Base-by-base conservation (phyloP, 177 flowering plant species). In the Tripterygium wilfordii region DNA sequence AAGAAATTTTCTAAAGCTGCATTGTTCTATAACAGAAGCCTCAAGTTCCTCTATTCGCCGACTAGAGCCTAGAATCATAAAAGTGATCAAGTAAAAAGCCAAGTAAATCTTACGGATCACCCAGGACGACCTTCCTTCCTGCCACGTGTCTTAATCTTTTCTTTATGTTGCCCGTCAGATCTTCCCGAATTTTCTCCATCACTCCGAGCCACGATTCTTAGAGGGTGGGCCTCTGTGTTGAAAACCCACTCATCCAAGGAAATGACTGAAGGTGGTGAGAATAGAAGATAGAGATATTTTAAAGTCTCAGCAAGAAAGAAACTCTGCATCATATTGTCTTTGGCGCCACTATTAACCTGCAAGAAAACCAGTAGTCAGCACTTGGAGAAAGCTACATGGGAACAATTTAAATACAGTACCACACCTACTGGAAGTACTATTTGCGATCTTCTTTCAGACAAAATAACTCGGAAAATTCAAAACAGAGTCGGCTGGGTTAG, bases 151-250 rank as follows among this genome's bases (percentile, higher is more conserved):
- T 46, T 20, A 39, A 43, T 2, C 12, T 19, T 5, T 35, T 8
- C 13, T 25, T 36, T 42, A 2, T 27, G 40, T 56, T 42, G 21
- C 6, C 22, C 45, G 16, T 18, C 33, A 13, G 25, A 49, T 42
- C 24, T 3, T 42, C 20, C 45, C 1, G 17, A 16, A 9, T 15
- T 21, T 18, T 17, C 32, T 42, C 14, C 43, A 10, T 29, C 27
- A 10, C 8, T 20, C 9, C 60, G 59, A 1, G 59, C 42, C 22
- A 61, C 65, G 22, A 62, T 62, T 36, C 35, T 50, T 7, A 62
- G 26, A 22, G 66, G 66, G 27, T 62, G 61, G 8, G 66, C 66
- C 51, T 62, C 66, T 6, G 66, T 62, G 57, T 62, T 62, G 33
- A 62, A 62, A 1, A 62, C 66, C 66, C 66, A 62, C 21, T 50